Percentiles rank a stretch among this genome's conserved stretches.
Conservation (phyloP, 2,329 filamentous ascomycete genomes). For the Neofusicoccum cordaticola region DNA sequence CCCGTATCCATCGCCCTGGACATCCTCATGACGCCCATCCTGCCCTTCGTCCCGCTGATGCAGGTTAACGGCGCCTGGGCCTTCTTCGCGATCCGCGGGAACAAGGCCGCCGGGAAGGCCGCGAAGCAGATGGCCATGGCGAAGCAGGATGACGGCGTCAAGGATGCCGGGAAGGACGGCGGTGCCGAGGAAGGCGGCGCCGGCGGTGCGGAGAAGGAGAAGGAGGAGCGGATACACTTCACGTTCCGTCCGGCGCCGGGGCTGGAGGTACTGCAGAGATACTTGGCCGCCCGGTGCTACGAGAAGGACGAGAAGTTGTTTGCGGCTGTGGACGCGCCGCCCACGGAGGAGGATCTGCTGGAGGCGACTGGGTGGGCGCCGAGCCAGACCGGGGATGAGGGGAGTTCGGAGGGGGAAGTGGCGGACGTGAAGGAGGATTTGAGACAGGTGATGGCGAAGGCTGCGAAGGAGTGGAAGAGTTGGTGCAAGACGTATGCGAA, state of each 20-base stretch:
- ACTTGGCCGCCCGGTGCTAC: constrained; percentile 40
- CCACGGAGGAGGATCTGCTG: constrained; percentile 39
- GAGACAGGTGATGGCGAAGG: constrained; percentile 39
- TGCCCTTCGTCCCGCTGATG: constrained; percentile 38
- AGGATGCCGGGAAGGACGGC: constrained; percentile 20
- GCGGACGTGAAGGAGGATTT: constrained; percentile 43
- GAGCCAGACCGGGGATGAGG: constrained; percentile 22
- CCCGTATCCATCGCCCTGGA: constrained; percentile 33
- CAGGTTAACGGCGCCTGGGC: constrained; percentile 37
- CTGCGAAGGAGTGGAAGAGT: constrained; percentile 39
- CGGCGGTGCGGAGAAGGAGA: constrained; percentile 1
- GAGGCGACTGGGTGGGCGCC: constrained; percentile 45
- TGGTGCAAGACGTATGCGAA: constrained; percentile 39
- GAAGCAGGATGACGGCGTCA: neutral
- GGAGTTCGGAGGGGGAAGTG: constrained; percentile 34
- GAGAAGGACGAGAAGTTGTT: constrained; percentile 37
- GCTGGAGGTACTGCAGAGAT: constrained; percentile 36
- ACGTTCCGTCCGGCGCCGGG: constrained; percentile 36
- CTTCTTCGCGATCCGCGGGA: constrained; percentile 45
- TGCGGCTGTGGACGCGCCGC: constrained; percentile 25
- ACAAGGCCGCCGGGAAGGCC: constrained; percentile 36
- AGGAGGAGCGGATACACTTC: constrained; percentile 32
- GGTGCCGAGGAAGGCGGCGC: constrained; percentile 14
- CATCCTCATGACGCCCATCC: constrained; percentile 32
- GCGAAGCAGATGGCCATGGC: constrained; percentile 36